Base-by-base conservation (phyloP, 495 filamentous ascomycete species). In the Aspergillus avenaceus region DNA sequence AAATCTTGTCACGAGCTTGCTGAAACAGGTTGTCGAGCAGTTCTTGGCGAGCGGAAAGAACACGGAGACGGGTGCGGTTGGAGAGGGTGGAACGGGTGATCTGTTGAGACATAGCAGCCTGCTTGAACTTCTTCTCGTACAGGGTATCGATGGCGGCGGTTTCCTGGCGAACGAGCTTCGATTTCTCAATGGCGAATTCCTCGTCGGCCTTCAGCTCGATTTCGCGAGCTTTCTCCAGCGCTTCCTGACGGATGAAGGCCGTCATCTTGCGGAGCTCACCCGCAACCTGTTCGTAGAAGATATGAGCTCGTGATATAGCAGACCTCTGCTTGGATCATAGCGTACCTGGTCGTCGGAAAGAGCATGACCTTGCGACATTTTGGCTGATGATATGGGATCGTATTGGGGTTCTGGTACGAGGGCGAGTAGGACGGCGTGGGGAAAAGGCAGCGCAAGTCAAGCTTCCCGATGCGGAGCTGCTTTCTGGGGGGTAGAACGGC, bases 201-300 rank as follows among this genome's bases (percentile, higher is more conserved):
- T 97, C 91, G 72, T 97, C 88, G 69, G 95, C 95, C 72, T 97
- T 97, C 72, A 97, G 83, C 55, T 89, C 79, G 74, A 99, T 97
- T 70, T 99, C 95, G 63, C 84, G 84, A 58, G 91, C 90, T 75
- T 99, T 99, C 67, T 99, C 95, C 29, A 84, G 75, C 21, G 95
- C 95, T 80, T 99, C 95, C 75, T 97, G 91, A 66, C 86, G 87
- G 84, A 99, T 99, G 87, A 99, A 99, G 67, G 91, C 90, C 38
- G 95, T 97, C 95, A 99, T 99, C 80, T 99, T 99, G 77, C 86
- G 88, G 67, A 99, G 88, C 81, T 99, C 95, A 69, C 82, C 81
- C 64, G 84, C 80, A 73, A 99, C 92, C 91, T 97, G 57, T 51
- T 50, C 24, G 41, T 46, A 47, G 55, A 47, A 34, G 52, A 54